These are phyloP conservation scores for Akanthomyces muscarius DNA, from an alignment of 2,329 filamentous ascomycete species.

Conservation along the genomic window DNA sequence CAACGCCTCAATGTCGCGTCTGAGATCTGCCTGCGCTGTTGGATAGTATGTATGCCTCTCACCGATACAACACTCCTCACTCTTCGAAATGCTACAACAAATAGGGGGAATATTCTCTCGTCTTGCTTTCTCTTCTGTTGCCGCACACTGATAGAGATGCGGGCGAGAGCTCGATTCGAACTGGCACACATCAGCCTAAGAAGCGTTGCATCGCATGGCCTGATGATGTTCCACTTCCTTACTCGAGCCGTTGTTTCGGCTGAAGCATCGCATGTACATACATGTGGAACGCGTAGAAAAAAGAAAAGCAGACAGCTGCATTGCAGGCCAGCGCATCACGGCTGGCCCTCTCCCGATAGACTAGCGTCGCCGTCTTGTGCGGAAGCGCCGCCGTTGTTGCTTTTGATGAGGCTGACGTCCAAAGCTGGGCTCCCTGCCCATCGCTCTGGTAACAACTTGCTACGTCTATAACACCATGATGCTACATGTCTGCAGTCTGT, in stretches of 20 bases:
- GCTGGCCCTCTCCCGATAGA: background rate
- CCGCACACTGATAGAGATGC: no score
- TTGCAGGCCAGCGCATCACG: background rate
- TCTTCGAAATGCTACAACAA: background rate
- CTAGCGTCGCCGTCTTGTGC: background rate
- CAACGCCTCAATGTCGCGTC: no score
- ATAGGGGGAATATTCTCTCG: background rate
- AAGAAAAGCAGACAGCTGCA: background rate
- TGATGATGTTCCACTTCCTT: background rate
- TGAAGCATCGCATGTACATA: background rate
- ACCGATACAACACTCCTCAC: no score
- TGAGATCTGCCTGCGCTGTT: no score
- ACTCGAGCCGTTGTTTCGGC: conserved; percentile 3
- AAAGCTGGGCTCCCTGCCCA: background rate
- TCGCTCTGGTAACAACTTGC: background rate
- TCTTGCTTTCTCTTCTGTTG: background rate
- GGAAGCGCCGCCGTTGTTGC: background rate
- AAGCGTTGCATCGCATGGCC: background rate
- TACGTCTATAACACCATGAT: background rate
- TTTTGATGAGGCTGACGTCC: background rate
- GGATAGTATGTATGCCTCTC: no score
- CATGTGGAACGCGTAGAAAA: background rate
- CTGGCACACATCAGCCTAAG: background rate
- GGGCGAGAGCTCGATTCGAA: background rate
- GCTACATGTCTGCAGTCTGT: no score